Base-by-base conservation (phyloP, 768 basidiomycete species). In the Amanita brunnescens region DNA sequence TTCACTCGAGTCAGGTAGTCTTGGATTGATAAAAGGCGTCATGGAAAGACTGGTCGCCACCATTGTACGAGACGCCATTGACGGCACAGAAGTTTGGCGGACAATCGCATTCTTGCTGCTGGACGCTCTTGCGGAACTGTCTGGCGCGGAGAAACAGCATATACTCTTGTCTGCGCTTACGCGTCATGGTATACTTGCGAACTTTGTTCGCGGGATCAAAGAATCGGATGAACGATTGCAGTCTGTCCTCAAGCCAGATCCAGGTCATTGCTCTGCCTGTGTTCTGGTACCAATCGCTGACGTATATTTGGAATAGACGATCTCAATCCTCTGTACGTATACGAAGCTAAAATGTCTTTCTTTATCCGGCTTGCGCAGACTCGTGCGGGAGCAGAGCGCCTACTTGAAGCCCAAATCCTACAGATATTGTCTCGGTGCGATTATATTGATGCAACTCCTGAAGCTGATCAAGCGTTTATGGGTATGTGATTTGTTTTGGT, bases 41-140 rank as follows among this genome's bases (percentile, higher is more conserved):
- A 74, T 85, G 58, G 94, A 95, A 49, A 76, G 85, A 5, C 67
- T 97, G 16, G 73, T 92, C 0, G 68, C 80, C 0, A 74, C 81
- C 33, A 72, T 95, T 34, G 81, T 89, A 18, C 76, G 91, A n/a
- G 95, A 98, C 61, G 93, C 92, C 1, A 87, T 91, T 49, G 93
- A 96, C 56, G 94, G 93, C 6, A 83, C 89, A 14, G 93, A 97
- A 65, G 90, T 97, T 2, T 98, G 95, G 95, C 91, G 91, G 68
- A 94, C 93, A 2, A 81, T 97, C 13, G 90, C 94, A 7, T 97
- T 93, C 62, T 87, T 93, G 74, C 72, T 92, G 2, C 72, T 97
- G 38, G 91, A 94, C 58, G 83, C 87, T 0, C 73, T 94, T 6
- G 76, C 87, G 14, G 78, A 86, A 39, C 69, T 94, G 0, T 87